These are phyloP conservation scores for Pyracantha coccinea DNA, from an alignment of 331 rosid species.

Conservation along the genomic window DNA sequence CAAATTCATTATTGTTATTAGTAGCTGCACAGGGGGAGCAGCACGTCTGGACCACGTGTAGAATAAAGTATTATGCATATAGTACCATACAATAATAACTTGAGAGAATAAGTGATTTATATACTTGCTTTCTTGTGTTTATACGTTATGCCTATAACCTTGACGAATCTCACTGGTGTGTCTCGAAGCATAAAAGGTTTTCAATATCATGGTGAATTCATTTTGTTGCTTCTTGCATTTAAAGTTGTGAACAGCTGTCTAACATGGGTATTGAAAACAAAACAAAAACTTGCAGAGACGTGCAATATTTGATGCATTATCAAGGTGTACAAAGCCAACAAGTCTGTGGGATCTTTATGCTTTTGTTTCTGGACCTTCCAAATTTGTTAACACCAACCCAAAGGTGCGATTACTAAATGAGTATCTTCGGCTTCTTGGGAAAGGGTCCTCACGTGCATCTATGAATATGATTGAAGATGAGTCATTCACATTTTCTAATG, in stretches of 20 bases:
- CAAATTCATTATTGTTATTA: background rate
- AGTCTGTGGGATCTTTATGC: slow-evolving; percentile 84
- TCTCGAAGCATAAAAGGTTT: background rate
- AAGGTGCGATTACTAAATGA: slow-evolving; percentile 77
- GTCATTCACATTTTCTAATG: slow-evolving; percentile 73
- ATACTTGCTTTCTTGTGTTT: background rate
- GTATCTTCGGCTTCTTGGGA: slow-evolving; percentile 93
- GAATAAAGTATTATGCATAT: background rate
- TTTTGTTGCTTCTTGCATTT: slow-evolving; percentile 18
- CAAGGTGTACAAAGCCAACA: slow-evolving; percentile 52
- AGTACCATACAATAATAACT: background rate
- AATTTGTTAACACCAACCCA: slow-evolving; percentile 56
- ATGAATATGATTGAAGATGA: slow-evolving; percentile 58
- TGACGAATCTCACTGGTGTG: background rate
- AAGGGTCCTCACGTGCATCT: slow-evolving; percentile 40
- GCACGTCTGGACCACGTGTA: background rate
- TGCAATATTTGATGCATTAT: slow-evolving; percentile 55
- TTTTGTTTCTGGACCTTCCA: slow-evolving; percentile 70
- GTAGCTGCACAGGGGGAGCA: background rate
- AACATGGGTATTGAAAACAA: slow-evolving; percentile 13
- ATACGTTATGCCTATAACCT: background rate
- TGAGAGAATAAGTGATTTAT: background rate
- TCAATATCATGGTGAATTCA: slow-evolving; percentile 1
- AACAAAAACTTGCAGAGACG: slow-evolving; percentile 47
- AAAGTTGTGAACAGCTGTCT: slow-evolving; percentile 10